A percentile compares a stretch with the other conserved stretches of the same genome.
Conservation (phyloP, 2,329 filamentous ascomycete genomes). For the Phyllosticta ampelicida region DNA sequence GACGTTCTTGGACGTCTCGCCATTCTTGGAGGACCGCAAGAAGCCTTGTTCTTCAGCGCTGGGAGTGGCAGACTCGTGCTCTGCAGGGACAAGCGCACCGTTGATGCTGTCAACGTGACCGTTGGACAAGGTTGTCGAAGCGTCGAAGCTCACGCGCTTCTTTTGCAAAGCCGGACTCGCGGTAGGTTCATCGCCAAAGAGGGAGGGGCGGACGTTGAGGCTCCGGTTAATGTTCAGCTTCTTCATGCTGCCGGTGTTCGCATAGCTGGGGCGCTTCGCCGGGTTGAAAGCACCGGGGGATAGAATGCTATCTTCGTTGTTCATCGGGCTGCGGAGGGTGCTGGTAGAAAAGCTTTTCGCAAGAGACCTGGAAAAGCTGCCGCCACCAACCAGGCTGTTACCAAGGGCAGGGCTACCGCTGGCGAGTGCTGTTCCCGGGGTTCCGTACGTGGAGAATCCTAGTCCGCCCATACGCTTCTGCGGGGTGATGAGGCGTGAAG, state of each 20-base stretch:
- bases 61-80: slow-evolving; percentile 41
- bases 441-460: slow-evolving; percentile 83
- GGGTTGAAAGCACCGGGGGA: slow-evolving; percentile 75
- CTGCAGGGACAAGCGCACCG: slow-evolving; percentile 43
- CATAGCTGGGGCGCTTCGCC: slow-evolving; percentile 31
- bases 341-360: slow-evolving; percentile 83
- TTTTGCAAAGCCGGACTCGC: slow-evolving; percentile 42
- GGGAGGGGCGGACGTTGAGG: slow-evolving; percentile 53
- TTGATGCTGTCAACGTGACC: slow-evolving; percentile 33
- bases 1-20: slow-evolving; percentile 21
- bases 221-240: slow-evolving; percentile 86
- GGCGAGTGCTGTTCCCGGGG: slow-evolving; percentile 59
- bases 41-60: slow-evolving; percentile 50
- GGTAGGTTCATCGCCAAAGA: slow-evolving; percentile 40
- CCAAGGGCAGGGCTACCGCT: slow-evolving; percentile 62
- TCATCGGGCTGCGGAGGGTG: slow-evolving; percentile 73
- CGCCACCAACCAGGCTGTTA: slow-evolving; percentile 28
- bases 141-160: slow-evolving; percentile 88
- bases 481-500: slow-evolving; percentile 70
- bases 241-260: slow-evolving; percentile 53
- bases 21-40: slow-evolving; percentile 39
- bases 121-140: slow-evolving; percentile 26
- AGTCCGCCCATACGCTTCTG: slow-evolving; percentile 65
- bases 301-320: slow-evolving; percentile 74
- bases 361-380: slow-evolving; percentile 60